These are phyloP conservation scores for Guadua angustifolia DNA, from an alignment of 176 grass and related monocot species.

Conservation along the genomic window DNA sequence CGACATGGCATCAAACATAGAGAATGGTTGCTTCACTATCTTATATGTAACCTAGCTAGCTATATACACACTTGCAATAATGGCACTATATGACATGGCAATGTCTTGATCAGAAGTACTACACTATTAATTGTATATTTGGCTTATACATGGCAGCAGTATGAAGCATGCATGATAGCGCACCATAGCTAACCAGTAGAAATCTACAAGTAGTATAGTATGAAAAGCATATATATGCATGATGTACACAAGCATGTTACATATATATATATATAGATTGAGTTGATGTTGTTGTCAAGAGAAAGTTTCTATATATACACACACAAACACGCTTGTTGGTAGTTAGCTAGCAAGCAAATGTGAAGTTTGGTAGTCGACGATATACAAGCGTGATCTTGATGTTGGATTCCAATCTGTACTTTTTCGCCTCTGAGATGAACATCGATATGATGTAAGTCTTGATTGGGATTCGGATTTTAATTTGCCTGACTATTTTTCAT, in stretches of 20 bases:
- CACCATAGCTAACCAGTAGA: conserved; percentile 35
- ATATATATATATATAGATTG: not conserved
- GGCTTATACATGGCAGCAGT: conserved; percentile 1
- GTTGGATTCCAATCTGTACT: conserved; percentile 45
- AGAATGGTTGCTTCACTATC: conserved; percentile 44
- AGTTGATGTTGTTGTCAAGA: conserved; percentile 34
- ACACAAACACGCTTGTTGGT: conserved; percentile 40
- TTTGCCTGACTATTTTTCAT: not conserved
- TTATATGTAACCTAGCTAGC: conserved; percentile 26
- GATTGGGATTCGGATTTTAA: conserved; percentile 25
- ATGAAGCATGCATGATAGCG: conserved; percentile 20
- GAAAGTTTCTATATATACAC: not conserved
- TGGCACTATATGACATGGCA: conserved; percentile 3
- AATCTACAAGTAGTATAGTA: not conserved
- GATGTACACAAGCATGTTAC: not conserved
- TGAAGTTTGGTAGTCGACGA: conserved; percentile 53
- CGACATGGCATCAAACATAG: conserved; percentile 80
- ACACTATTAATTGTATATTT: not conserved
- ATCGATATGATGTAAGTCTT: conserved; percentile 4
- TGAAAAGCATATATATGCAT: not conserved
- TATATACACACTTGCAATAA: not conserved
- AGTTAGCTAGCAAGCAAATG: conserved; percentile 69
- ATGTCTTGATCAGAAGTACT: conserved; percentile 17
- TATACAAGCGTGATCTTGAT: conserved; percentile 49
- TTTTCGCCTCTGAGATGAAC: conserved; percentile 36